Percentiles rank a stretch among this genome's conserved stretches.
These are phyloP conservation scores for Secale cereale DNA, from an alignment of 176 grass and related monocot genomes.

Conservation along the genomic window DNA sequence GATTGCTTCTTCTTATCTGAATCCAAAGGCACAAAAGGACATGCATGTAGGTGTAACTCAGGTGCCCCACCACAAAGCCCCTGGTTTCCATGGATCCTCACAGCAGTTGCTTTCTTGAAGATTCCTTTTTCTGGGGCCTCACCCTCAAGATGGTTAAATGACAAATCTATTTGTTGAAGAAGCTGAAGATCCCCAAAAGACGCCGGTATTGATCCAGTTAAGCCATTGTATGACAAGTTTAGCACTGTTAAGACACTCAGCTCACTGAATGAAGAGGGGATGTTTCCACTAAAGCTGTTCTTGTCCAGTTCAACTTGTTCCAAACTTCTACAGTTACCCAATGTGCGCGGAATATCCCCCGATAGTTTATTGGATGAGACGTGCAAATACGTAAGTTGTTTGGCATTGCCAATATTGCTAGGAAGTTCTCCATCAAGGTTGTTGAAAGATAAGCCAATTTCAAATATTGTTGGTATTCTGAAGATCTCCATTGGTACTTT, in stretches of 20 bases:
- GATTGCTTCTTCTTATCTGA: not conserved
- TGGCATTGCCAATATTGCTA: not conserved
- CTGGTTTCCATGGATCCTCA: not conserved
- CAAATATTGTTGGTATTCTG: not conserved
- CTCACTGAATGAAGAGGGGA: not conserved
- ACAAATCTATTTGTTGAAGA: constrained; percentile 21
- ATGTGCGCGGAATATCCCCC: not conserved
- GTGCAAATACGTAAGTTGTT: not conserved
- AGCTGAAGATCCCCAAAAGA: constrained; percentile 1
- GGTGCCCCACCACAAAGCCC: not conserved
- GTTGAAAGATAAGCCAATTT: not conserved
- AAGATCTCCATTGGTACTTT: constrained; percentile 1
- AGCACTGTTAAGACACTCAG: not conserved
- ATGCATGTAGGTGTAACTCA: not conserved
- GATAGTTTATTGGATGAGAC: constrained; percentile 15
- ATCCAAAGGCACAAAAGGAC: not conserved
- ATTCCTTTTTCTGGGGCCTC: not conserved
- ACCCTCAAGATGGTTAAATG: constrained; percentile 8
- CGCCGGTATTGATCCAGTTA: not conserved
- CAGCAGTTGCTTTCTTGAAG: not conserved
- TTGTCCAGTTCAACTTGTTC: not conserved
- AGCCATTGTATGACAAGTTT: not conserved
- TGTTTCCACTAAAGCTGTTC: not conserved
- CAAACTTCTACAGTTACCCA: constrained; percentile 19
- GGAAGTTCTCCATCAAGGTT: not conserved